Conservation (phyloP, 2,329 filamentous ascomycete genomes). For the Pseudocercospora musae region DNA sequence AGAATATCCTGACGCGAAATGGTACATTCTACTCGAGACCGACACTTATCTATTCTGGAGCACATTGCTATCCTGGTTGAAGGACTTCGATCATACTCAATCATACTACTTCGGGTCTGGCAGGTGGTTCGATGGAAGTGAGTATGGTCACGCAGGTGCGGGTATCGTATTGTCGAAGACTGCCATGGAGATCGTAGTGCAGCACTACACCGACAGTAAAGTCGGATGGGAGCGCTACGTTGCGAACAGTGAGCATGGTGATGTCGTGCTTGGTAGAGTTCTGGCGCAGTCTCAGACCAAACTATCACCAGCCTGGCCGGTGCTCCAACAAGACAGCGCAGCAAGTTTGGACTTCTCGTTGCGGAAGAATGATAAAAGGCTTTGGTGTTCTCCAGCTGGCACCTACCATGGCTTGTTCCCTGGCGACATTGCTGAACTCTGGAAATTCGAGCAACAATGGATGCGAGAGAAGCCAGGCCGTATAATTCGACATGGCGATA, state of each 20-base stretch:
- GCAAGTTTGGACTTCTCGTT: conserved; percentile 39
- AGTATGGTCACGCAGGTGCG: conserved; percentile 41
- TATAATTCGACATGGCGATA: conserved; percentile 24
- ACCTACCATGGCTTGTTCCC: conserved; percentile 29
- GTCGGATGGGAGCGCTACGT: conserved; percentile 27
- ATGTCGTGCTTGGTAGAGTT: conserved; percentile 27
- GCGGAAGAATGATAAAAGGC: conserved; percentile 20
- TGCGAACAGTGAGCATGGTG: conserved; percentile 26
- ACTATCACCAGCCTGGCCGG: conserved; percentile 25
- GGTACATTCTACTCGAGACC: conserved; percentile 54
- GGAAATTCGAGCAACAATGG: conserved; percentile 31
- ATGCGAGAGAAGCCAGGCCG: conserved; percentile 15
- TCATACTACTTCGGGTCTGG: conserved; percentile 51
- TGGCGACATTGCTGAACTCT: conserved; percentile 22
- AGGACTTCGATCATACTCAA: conserved; percentile 42
- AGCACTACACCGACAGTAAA: conserved; percentile 42
- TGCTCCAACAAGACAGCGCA: conserved; percentile 35
- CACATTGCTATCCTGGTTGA: conserved; percentile 45
- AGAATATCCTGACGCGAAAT: conserved; percentile 45
- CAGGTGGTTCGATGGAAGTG: conserved; percentile 42
- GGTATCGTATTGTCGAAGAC: conserved; percentile 44
- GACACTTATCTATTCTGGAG: conserved; percentile 48
- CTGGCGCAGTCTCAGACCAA: conserved; percentile 21
- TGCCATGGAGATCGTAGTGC: conserved; percentile 33
- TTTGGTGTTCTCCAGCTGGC: conserved; percentile 31